Base-by-base conservation (phyloP, 129 eudicot species). In the carrot (Daucus carota) region DNA sequence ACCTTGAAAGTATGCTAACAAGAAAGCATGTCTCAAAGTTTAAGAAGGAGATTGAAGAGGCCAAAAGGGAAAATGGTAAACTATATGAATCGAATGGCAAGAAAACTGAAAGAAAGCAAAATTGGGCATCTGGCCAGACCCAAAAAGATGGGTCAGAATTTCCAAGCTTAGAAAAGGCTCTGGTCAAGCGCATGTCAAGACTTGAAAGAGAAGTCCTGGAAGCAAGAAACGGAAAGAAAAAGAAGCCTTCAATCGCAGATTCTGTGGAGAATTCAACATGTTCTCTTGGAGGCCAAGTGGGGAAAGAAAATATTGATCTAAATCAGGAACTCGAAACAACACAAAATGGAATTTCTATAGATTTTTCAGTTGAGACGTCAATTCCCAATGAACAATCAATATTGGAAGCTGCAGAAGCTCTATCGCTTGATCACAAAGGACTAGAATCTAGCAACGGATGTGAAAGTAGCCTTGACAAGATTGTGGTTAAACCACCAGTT, bases 191-290 rank as follows among this genome's bases (percentile, higher is more conserved):
- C 45, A 84, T 87, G 59, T 82, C 97, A 44, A 82, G 79, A 62
- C 93, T 94, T 46, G 98, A 91, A 79, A 80, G 81, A 28, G 98
- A 84, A 86, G 97, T 93, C 67, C 86, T 82, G 72, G 98, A 90
- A 70, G 92, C 96, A 34, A 89, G 79, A 48, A 80, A 73, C 52
- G 68, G 85, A 60, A 84, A 62, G 75, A 59, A 48, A 22, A 33
- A 16, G 38, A 74, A 69, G 36, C 32, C 50, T 28, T 38, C 12
- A 14, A 66, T 73, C 11, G 41, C 54, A 70, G 28, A 57, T 57
- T 26, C 45, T 16, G 72, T 50, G 47, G 59, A 33, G 14, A n/a
- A 8, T 33, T 22, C 47, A 60, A 31, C 33, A 26, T 29, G 24
- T 72, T 63, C 77, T 57, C 68, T 43, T 2, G 26, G 43, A 69